These are phyloP conservation scores for Xylariales sp. DNA, from an alignment of 2,329 filamentous ascomycete genomes.

Conservation along the genomic window DNA sequence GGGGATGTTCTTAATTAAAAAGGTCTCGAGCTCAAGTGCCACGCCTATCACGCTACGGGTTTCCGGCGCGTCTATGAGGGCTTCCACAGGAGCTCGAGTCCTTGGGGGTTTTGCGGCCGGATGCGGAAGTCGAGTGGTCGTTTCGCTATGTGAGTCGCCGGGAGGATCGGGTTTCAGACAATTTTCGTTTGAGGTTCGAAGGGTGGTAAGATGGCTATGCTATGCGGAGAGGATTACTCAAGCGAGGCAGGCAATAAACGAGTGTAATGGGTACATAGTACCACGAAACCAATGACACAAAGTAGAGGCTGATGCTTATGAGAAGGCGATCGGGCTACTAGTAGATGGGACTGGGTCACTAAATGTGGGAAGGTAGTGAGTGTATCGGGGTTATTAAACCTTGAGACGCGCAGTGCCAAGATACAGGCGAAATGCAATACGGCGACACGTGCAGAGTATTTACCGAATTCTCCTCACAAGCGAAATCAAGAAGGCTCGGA, in stretches of 20 bases:
- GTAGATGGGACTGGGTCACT: background rate
- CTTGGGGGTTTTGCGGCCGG: background rate
- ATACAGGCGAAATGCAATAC: background rate
- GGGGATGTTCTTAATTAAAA: background rate
- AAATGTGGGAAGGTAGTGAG: slow-evolving; percentile 1
- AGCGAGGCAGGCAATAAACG: slow-evolving; percentile 52
- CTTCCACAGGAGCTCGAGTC: background rate
- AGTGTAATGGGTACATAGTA: slow-evolving; percentile 67
- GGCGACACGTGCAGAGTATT: background rate
- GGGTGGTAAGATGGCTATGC: slow-evolving; percentile 18
- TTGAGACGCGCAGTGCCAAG: slow-evolving; percentile 7
- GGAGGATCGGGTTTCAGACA: slow-evolving; percentile 5
- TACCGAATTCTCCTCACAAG: background rate
- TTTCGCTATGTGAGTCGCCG: background rate
- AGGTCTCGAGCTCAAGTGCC: background rate
- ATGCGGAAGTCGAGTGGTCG: background rate
- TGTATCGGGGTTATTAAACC: slow-evolving; percentile 14
- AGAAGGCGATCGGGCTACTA: background rate
- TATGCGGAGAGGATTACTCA: slow-evolving; percentile 29
- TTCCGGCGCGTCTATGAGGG: background rate
- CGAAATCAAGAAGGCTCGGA: background rate
- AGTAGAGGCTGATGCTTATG: slow-evolving; percentile 14
- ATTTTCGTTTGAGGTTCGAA: slow-evolving; percentile 20
- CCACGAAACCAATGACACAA: slow-evolving; percentile 45
- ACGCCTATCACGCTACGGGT: slow-evolving; percentile 14